Conservation (phyloP, 495 filamentous ascomycete genomes). For the Neurospora tetrasperma region DNA sequence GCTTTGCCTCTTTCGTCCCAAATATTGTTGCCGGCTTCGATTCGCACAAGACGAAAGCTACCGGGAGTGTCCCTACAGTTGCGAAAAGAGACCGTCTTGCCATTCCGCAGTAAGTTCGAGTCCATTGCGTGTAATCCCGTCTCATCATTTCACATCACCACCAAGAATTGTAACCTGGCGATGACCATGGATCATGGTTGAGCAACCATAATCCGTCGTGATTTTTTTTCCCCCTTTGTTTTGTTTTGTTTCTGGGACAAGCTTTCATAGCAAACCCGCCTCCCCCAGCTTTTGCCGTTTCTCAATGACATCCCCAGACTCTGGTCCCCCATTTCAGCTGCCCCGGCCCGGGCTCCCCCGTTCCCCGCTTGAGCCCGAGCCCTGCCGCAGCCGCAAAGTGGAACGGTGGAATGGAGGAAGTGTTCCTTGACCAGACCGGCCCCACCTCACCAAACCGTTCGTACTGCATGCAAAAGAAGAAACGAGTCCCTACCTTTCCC, state of each 20-base stretch:
- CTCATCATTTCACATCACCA: neutral
- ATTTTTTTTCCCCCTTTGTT: neutral
- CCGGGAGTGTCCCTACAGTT: neutral
- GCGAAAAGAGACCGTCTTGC: neutral
- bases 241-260: neutral
- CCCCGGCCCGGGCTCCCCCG: neutral
- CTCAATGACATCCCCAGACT: neutral
- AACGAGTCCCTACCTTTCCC: conserved; percentile 9
- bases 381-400: neutral
- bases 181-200: neutral
- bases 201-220: neutral
- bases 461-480: neutral
- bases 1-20: neutral
- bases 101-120: neutral
- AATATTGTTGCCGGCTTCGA: neutral
- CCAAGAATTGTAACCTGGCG: neutral
- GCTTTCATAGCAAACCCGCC: neutral
- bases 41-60: neutral
- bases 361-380: neutral
- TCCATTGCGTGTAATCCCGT: neutral
- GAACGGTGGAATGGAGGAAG: neutral
- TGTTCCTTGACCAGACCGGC: conserved; percentile 2
- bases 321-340: neutral
- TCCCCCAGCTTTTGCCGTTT: neutral
- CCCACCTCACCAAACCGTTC: conserved; percentile 3